Conservation (phyloP, 2,329 filamentous ascomycete genomes). For the Escovopsis weberi region DNA sequence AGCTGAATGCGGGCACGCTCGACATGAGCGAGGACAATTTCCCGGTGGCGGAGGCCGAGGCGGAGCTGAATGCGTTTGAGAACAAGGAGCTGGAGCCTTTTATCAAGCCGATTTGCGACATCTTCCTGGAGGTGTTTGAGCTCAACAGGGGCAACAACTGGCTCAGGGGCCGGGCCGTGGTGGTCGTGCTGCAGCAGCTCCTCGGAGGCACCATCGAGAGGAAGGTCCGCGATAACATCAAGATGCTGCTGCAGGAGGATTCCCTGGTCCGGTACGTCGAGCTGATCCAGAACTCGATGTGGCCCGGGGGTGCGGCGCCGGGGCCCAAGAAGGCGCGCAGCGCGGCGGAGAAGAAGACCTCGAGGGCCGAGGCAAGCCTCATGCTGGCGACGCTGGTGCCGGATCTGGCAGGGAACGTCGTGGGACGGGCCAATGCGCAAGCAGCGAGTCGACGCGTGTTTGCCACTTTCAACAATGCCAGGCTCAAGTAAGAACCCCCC, state of each 20-base stretch:
- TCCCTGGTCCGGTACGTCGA: slow-evolving; percentile 62
- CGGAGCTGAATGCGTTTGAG: slow-evolving; percentile 86
- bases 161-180: slow-evolving; percentile 87
- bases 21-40: slow-evolving; percentile 34
- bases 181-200: slow-evolving; percentile 90
- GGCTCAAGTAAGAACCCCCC: slow-evolving; percentile 84
- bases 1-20: slow-evolving; percentile 43
- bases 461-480: slow-evolving; percentile 79
- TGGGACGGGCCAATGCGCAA: slow-evolving; percentile 82
- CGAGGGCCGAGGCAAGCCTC: slow-evolving; percentile 71
- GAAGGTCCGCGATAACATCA: slow-evolving; percentile 78
- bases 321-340: slow-evolving; percentile 43
- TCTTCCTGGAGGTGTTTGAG: slow-evolving; percentile 92
- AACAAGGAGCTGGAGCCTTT: slow-evolving; percentile 70
- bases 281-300: slow-evolving; percentile 61
- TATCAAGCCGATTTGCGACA: slow-evolving; percentile 94
- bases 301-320: slow-evolving; percentile 54
- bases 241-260: slow-evolving; percentile 60
- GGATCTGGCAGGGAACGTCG: slow-evolving; percentile 83
- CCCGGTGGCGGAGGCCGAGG: slow-evolving; percentile 62
- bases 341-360: slow-evolving; percentile 59
- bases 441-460: slow-evolving; percentile 78
- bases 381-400: slow-evolving; percentile 83
- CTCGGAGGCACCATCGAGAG: slow-evolving; percentile 92
- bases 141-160: slow-evolving; percentile 92